Evolutionary conservation across 345 rosid genomes (phyloP), one percentile per base, ranked within the genome.

Genomic region (Gossypium rotundifolium): DNA sequence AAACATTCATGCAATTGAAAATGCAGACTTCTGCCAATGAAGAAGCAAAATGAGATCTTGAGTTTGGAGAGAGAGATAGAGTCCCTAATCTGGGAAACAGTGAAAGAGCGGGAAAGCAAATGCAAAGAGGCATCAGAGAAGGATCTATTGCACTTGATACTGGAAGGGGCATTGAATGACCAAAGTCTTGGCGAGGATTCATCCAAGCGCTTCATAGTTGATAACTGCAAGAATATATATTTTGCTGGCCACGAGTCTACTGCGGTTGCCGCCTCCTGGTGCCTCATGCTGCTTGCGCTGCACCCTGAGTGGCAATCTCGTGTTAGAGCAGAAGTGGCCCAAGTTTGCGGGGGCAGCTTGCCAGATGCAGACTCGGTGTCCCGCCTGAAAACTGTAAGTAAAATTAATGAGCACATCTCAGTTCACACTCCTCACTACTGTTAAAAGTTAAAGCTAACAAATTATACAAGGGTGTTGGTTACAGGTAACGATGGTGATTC

Each of bases 251-350:
- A 89, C 52, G 98, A 89, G 71, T 77, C 96, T 1, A 93, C 89
- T 7, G 96, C 94, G 0, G 78, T 90, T 20, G 88, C 92, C 11
- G 92, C 91, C 74, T 85, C 96, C 23, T 93, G 98, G 98, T 86
- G 90, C 75, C 75, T 93, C 67, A 91, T 93, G 96, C 89, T 93
- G 6, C 96, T 93, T 0, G 94, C 94, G 71, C 80, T 87, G 5
- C 83, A 91, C 76, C 94, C 98, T 2, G 79, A 85, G 2, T 89
- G 98, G 98, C 98, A 93, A 77, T 76, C 81, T 52, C 86, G 79
- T n/a, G 84, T 89, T 44, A 84, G 3, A 74, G 11, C 71, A 2
- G 94, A 93, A 77, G 85, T 86, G 12, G 66, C 79, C 40, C 76
- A 57, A 52, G 79, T 85, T n/a, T 88, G 84, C 65, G 77, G 78